phyloP scores from a whole-genome alignment of 1,284 basidiomycete genomes.

The Phellopilus nigrolimitatus region DNA sequence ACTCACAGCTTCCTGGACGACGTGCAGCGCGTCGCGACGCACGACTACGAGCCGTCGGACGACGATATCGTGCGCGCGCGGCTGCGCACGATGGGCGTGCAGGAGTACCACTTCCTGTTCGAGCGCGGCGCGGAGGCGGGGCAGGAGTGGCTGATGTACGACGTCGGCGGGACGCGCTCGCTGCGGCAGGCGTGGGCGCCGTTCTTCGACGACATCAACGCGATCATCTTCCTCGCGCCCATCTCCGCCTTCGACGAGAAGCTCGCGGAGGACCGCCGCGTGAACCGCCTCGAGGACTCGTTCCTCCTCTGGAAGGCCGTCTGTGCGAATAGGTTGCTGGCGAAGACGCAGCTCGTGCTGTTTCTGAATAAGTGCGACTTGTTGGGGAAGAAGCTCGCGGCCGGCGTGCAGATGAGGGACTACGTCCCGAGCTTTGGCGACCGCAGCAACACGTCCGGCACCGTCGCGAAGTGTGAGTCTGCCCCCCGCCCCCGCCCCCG shows the following conservation, averaged over 20 bases:
- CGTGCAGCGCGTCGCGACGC: slow-evolving; percentile 57
- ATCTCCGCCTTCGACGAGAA: slow-evolving; percentile 40
- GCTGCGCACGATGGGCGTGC: slow-evolving; percentile 58
- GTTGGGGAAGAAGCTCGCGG: slow-evolving; percentile 55
- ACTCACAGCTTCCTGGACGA: slow-evolving; percentile 74
- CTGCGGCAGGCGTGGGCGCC: slow-evolving; percentile 58
- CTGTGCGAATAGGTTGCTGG: slow-evolving; percentile 68
- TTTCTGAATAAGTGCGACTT: slow-evolving; percentile 83
- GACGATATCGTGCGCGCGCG: slow-evolving; percentile 35
- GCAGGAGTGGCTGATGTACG: slow-evolving; percentile 75
- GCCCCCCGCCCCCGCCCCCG: no score
- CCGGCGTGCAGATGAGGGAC: slow-evolving; percentile 57
- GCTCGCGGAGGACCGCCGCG: slow-evolving; percentile 36
- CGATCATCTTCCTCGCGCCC: slow-evolving; percentile 30
- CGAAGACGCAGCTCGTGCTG: slow-evolving; percentile 66
- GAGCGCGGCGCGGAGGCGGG: slow-evolving; percentile 72
- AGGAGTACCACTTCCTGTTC: slow-evolving; percentile 67
- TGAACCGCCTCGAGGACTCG: slow-evolving; percentile 55
- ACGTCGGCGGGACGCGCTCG: slow-evolving; percentile 72
- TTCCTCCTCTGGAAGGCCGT: slow-evolving; percentile 78
- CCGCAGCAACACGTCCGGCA: slow-evolving; percentile 65
- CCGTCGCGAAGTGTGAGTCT: slow-evolving; percentile 58
- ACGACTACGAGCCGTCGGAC: slow-evolving; percentile 63
- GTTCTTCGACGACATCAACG: slow-evolving; percentile 61
- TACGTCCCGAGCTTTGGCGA: slow-evolving; percentile 71